Evolutionary conservation across 1,139 yeast genomes (phyloP).

Genomic region (Geotrichum europaeum): DNA sequence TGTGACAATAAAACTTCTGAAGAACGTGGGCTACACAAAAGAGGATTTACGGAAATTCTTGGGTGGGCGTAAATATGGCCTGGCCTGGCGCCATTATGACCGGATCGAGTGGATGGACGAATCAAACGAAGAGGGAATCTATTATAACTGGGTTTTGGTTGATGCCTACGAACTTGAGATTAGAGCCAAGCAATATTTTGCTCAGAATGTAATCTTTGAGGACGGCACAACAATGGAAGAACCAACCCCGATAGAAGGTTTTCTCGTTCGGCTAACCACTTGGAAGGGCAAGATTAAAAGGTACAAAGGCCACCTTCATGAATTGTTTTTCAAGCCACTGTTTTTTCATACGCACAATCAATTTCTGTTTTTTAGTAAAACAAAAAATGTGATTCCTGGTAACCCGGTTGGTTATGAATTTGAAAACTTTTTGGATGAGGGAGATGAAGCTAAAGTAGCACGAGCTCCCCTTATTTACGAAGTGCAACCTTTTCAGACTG

Average conservation of each 20-base stretch:
- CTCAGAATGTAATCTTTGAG: conserved; percentile 32
- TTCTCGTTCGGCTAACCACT: conserved; percentile 53
- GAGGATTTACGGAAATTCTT: conserved; percentile 28
- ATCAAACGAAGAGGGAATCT: conserved; percentile 44
- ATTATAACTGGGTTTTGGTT: conserved; percentile 41
- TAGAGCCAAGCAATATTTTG: conserved; percentile 46
- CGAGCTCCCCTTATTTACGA: conserved; percentile 40
- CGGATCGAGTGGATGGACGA: conserved; percentile 69
- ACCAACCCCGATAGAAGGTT: conserved; percentile 74
- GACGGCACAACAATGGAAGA: conserved; percentile 36
- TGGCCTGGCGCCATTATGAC: conserved; percentile 64
- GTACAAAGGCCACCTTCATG: conserved; percentile 32
- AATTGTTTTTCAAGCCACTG: conserved; percentile 47
- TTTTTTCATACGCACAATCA: conserved; percentile 63
- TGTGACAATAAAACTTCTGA: conserved; percentile 29
- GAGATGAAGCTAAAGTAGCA: conserved; percentile 22
- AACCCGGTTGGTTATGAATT: background rate
- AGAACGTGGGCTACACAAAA: conserved; percentile 24
- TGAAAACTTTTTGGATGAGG: background rate
- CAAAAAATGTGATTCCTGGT: conserved; percentile 51
- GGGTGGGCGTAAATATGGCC: conserved; percentile 40
- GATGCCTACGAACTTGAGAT: conserved; percentile 51
- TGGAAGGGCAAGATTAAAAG: conserved; percentile 43
- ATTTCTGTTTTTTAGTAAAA: conserved; percentile 53
- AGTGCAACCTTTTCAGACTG: conserved; percentile 48